Base-by-base conservation (phyloP, 2,329 filamentous ascomycete genomes). In the Exophiala oligosperma region DNA sequence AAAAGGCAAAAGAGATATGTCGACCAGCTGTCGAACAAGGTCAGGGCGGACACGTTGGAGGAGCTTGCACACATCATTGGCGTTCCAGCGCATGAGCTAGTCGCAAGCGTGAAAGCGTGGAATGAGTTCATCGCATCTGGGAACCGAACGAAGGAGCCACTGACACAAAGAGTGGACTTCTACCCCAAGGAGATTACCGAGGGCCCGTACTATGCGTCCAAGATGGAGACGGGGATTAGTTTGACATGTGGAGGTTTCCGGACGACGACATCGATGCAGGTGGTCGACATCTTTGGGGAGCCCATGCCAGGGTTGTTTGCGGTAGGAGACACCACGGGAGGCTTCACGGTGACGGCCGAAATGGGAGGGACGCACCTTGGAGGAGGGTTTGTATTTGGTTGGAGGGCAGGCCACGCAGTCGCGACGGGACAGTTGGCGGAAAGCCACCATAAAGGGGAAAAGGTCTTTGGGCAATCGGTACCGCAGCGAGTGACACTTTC, bases 301-400 rank as follows among this genome's bases (percentile, higher is more conserved):
- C 53, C 53, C 7, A 50, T 56, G n/a, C 53, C 53, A 2, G 53
- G 53, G 8, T 37, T 56, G 8, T 56, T 56, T 17, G 54, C 47
- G 35, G 54, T 56, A 12, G 54, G 47, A n/a, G 54, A 56, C n/a
- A 26, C 32, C 35, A 47, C 53, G 7, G 53, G 44, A n/a, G 53
- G 53, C 12, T 44, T 56, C 37, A 43, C 44, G n/a, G 44, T 46
- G 6, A 49, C 52, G 9, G 52, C 52, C 5, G 52, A 55, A 14
- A 55, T 55, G 52, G 52, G 52, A 11, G 52, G 52, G 9, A 55
- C 52, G 21, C 52, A 55, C 38, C 46, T 55, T 4, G 53, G 53
- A 21, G 53, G 53, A 14, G 44, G 53, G 5, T 50, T 56, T 43
- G 53, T 49, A 24, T 37, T 35, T 35, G 54, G 47, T 8, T 56